A percentile compares a stretch with the other conserved stretches of the same genome.
Evolutionary conservation across 805 yeast genomes (phyloP).

Genomic region (Candida fluviatilis): DNA sequence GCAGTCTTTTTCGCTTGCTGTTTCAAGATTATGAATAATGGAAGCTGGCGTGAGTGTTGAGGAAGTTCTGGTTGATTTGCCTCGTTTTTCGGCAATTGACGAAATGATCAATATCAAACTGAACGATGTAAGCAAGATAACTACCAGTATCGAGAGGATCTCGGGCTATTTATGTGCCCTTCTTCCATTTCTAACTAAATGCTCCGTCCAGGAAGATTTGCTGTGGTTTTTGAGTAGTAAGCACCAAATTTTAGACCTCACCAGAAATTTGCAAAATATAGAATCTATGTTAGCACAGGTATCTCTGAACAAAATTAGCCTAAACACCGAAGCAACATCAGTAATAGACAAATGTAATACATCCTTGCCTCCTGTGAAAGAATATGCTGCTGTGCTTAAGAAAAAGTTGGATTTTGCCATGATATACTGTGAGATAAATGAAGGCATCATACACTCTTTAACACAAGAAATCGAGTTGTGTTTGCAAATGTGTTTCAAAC

Average conservation of each 20-base stretch:
- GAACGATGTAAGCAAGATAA: slow-evolving; percentile 24
- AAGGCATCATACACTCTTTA: slow-evolving; percentile 20
- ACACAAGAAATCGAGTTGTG: slow-evolving; percentile 24
- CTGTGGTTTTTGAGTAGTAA: slow-evolving; percentile 25
- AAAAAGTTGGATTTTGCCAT: slow-evolving; percentile 24
- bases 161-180: slow-evolving; percentile 20
- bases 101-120: slow-evolving; percentile 15
- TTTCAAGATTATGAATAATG: neutral
- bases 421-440: slow-evolving; percentile 23
- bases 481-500: slow-evolving; percentile 11
- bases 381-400: slow-evolving; percentile 15
- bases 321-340: too few relatives aligned
- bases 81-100: slow-evolving; percentile 19
- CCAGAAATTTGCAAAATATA: slow-evolving; percentile 17
- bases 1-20: neutral
- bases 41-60: neutral
- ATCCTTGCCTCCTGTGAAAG: slow-evolving; percentile 22
- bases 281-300: slow-evolving; percentile 23
- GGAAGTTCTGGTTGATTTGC: slow-evolving; percentile 7
- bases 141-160: slow-evolving; percentile 25
- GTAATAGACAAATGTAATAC: slow-evolving; percentile 23
- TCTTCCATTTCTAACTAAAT: slow-evolving; percentile 8
- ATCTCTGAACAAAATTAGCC: too few relatives aligned
- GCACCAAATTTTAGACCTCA: slow-evolving; percentile 14
- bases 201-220: slow-evolving; percentile 8